Base-by-base conservation (phyloP, 371 early-diverging fungal species). In the Gilbertella persicaria region DNA sequence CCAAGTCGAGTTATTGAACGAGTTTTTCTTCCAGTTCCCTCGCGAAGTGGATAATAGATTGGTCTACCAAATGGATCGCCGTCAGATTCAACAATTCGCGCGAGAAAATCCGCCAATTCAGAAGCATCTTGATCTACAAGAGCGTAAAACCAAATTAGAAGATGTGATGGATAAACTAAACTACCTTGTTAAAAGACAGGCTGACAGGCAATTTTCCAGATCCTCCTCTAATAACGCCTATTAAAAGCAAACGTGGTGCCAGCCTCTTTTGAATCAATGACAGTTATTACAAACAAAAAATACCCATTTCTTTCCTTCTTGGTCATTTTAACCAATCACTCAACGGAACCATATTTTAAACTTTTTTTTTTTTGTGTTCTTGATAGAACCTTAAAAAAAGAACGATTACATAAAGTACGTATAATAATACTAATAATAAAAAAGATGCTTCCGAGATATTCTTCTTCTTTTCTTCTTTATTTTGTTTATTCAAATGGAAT, bases 1-100 rank as follows among this genome's bases (percentile, higher is more conserved):
- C 52, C 93, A 93, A 69, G 91, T 95, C 6, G 98, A 98, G 66
- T 78, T 97, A 52, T 72, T 98, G 66, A 93, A 94, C 62, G 98
- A 98, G 69, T 96, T 97, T 79, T 94, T 96, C 68, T 96, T 94
- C 85, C 96, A 95, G 72, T 83, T 97, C 61, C 97, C 97, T 26
- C 75, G 97, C 35, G 93, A 94, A 70, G 86, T 98, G 14, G 97
- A 97, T 64, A 87, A 90, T 55, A 82, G 87, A 49, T 62, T 97
- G 56, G 84, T 88, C 14, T 94, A 95, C 62, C 82, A 86, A 60
- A 75, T 80, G 57, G 79, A 83, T 39, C 83, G 83, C 40, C 64
- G 80, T 38, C 84, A 94, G 62, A 90, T 95, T 52, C 74, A 80
- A 56, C 77, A 82, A 51, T 97, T 98, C 80, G 96, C 96, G 16